Evolutionary conservation across 768 basidiomycete genomes (phyloP).

Genomic region (Termitomyces sp.): DNA sequence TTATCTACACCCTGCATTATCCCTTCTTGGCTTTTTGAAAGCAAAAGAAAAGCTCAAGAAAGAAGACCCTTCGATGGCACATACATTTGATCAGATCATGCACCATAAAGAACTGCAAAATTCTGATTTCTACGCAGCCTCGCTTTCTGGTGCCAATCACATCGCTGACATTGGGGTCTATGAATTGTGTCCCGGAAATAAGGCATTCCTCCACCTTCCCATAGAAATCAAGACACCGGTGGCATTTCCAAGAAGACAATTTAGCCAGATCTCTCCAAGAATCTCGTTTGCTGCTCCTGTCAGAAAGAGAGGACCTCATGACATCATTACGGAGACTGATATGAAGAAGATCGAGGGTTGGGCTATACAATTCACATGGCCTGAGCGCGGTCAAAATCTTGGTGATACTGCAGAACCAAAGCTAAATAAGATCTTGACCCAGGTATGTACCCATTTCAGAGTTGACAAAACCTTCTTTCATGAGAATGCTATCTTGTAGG

Average conservation of each 20-base stretch:
- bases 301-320: no score
- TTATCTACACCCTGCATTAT: neutral
- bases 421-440: neutral
- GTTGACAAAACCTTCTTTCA: neutral
- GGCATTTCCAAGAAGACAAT: neutral
- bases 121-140: neutral
- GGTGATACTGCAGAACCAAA: accelerated
- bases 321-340: no score
- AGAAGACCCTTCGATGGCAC: neutral
- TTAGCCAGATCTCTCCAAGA: neutral
- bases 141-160: neutral
- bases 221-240: neutral
- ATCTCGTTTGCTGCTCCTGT: no score
- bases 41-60: neutral
- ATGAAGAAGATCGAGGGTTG: neutral
- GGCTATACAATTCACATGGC: neutral
- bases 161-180: neutral
- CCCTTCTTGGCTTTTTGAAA: neutral
- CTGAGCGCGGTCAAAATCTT: neutral
- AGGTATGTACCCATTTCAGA: neutral
- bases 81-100: neutral
- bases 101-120: neutral
- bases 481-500: neutral
- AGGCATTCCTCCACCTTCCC: neutral
- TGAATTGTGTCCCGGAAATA: neutral